Percentiles rank a stretch among this genome's conserved stretches.
These are phyloP conservation scores for Carex littledalei DNA, from an alignment of 176 grass and related monocot genomes.

Conservation along the genomic window DNA sequence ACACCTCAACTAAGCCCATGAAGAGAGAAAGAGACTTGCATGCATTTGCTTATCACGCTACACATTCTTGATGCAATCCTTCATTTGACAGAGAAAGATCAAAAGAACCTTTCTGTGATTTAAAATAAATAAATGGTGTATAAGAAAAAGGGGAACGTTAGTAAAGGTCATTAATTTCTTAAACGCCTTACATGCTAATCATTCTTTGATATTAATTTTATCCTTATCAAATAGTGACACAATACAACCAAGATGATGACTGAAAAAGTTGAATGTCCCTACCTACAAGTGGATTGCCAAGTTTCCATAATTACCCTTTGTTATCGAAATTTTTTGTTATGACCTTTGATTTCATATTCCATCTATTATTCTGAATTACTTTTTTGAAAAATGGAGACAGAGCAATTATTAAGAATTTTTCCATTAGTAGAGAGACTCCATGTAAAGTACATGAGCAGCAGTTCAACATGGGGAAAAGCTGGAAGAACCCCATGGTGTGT, in stretches of 20 bases:
- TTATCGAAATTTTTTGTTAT: neutral
- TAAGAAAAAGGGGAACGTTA: neutral
- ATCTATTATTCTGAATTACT: neutral
- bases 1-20: constrained; percentile 29
- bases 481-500: neutral
- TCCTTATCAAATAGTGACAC: neutral
- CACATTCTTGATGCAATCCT: neutral
- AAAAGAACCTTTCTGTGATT: neutral
- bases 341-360: neutral
- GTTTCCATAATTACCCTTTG: neutral
- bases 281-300: neutral
- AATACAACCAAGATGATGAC: neutral
- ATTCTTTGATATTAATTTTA: neutral
- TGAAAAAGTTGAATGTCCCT: neutral
- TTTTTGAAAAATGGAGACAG: neutral
- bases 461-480: constrained; percentile 17
- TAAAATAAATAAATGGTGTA: neutral
- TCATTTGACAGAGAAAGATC: neutral
- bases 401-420: neutral
- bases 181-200: neutral
- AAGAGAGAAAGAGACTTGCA: constrained; percentile 20
- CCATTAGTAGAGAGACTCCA: neutral
- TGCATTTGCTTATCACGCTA: neutral
- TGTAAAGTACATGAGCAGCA: neutral
- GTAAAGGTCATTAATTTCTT: neutral